Evolutionary conservation across 2,329 filamentous ascomycete genomes (phyloP).

Genomic region (Esteya vermicola): DNA sequence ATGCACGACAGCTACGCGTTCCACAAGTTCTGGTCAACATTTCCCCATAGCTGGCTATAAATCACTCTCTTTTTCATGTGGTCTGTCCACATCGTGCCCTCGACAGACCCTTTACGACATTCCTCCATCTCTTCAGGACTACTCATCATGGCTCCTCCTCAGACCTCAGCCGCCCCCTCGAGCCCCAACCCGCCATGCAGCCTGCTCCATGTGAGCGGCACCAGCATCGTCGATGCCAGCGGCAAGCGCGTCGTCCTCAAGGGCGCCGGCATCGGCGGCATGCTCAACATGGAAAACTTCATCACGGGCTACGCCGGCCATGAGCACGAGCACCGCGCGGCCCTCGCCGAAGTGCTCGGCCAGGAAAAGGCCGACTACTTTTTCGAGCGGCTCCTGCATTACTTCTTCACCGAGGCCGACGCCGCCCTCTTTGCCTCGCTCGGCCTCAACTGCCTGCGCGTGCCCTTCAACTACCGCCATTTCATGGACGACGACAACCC

Average conservation of each 20-base stretch:
- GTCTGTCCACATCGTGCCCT: no score
- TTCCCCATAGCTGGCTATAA: no score
- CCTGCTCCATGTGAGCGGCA: constrained; percentile 9
- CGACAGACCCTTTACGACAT: neutral
- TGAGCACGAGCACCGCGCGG: constrained; percentile 35
- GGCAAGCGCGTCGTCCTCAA: constrained; percentile 29
- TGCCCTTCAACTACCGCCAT: constrained; percentile 44
- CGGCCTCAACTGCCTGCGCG: constrained; percentile 41
- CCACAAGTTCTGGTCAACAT: no score
- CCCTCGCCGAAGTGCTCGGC: constrained; percentile 35
- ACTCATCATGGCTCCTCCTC: neutral
- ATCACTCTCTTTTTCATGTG: no score
- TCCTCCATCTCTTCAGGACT: neutral
- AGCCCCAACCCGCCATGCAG: neutral
- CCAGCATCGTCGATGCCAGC: constrained; percentile 26
- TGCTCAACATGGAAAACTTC: constrained; percentile 29
- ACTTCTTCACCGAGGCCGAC: constrained; percentile 41
- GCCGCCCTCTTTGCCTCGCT: constrained; percentile 38
- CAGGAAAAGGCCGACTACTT: constrained; percentile 41
- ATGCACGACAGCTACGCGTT: no score
- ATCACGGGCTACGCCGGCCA: constrained; percentile 44
- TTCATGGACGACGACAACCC: constrained; percentile 35
- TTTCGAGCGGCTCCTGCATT: constrained; percentile 33
- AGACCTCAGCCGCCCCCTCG: neutral
- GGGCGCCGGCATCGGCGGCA: constrained; percentile 7